A percentile compares a stretch with the other conserved stretches of the same genome.
Conservation (phyloP, 75 land plant genomes). For the Isoetes taiwanensis region DNA sequence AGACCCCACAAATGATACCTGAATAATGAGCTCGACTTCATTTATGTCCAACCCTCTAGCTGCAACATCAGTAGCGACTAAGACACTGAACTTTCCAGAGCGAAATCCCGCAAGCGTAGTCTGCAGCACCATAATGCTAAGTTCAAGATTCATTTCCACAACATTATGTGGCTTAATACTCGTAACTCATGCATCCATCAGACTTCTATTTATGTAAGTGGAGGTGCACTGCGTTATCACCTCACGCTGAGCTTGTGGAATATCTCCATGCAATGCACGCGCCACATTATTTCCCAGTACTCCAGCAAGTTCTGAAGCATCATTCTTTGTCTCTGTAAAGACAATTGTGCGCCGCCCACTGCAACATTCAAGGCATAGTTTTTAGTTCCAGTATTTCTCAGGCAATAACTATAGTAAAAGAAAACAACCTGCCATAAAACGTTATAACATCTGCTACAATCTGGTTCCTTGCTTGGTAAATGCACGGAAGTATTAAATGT, state of each 20-base stretch:
- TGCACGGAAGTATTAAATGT: conserved; percentile 76
- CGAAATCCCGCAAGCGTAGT: conserved; percentile 79
- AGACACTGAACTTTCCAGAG: conserved; percentile 54
- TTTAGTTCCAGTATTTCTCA: neutral
- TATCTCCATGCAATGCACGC: conserved; percentile 86
- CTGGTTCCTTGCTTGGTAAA: conserved; percentile 48
- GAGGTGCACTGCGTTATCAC: conserved; percentile 14
- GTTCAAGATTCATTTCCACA: too few relatives aligned
- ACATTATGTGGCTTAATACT: neutral
- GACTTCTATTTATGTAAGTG: neutral
- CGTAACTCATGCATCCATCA: neutral
- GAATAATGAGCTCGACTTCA: conserved; percentile 89
- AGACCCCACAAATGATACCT: conserved; percentile 29
- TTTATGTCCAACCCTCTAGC: conserved; percentile 94
- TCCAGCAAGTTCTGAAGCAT: conserved; percentile 69
- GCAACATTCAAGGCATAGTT: neutral
- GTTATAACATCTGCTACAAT: conserved; percentile 77
- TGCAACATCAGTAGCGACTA: conserved; percentile 97
- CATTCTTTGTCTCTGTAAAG: conserved; percentile 93
- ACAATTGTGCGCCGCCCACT: conserved; percentile 85
- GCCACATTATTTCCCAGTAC: conserved; percentile 38
- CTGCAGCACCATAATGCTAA: conserved; percentile 23
- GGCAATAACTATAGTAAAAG: neutral
- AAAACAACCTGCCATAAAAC: conserved; percentile 62
- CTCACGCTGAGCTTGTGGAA: conserved; percentile 75